These are phyloP conservation scores for Camelina hispida DNA, from an alignment of 345 rosid species.

Conservation along the genomic window DNA sequence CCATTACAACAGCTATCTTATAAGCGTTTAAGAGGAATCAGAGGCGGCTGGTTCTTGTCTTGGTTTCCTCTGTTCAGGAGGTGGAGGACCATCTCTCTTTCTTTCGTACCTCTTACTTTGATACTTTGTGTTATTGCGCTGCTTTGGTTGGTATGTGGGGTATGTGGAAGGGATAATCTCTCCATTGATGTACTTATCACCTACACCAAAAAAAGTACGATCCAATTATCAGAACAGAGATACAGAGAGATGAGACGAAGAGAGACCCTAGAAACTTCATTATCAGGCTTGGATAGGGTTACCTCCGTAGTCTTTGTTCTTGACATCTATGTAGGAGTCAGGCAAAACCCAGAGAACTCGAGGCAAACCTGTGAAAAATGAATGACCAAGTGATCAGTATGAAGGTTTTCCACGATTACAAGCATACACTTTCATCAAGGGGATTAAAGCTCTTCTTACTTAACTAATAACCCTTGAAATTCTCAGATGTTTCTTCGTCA, in stretches of 20 bases:
- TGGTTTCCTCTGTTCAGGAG: constrained; percentile 68
- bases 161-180: constrained; percentile 90
- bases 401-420: background rate
- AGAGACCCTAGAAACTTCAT: background rate
- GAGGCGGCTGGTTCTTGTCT: constrained; percentile 56
- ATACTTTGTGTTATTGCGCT: constrained; percentile 61
- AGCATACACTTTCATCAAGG: background rate
- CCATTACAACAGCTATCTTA: background rate
- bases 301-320: constrained; percentile 99
- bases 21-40: constrained; percentile 51
- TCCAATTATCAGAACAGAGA: background rate
- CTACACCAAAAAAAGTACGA: constrained; percentile 44
- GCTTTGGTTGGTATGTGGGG: constrained; percentile 94
- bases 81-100: constrained; percentile 85
- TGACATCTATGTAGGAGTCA: constrained; percentile 93
- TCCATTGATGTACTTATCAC: constrained; percentile 93
- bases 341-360: constrained; percentile 99
- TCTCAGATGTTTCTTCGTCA: constrained; percentile 83
- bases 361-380: constrained; percentile 73
- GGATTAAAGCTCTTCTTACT: background rate
- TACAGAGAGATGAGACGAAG: background rate
- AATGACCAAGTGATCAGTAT: background rate
- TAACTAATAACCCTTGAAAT: constrained; percentile 87
- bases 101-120: constrained; percentile 79
- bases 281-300: constrained; percentile 18